A percentile compares a stretch with the other conserved stretches of the same genome.
Conservation (phyloP, 331 rosid species). For the Erythrophleum ivorense region DNA sequence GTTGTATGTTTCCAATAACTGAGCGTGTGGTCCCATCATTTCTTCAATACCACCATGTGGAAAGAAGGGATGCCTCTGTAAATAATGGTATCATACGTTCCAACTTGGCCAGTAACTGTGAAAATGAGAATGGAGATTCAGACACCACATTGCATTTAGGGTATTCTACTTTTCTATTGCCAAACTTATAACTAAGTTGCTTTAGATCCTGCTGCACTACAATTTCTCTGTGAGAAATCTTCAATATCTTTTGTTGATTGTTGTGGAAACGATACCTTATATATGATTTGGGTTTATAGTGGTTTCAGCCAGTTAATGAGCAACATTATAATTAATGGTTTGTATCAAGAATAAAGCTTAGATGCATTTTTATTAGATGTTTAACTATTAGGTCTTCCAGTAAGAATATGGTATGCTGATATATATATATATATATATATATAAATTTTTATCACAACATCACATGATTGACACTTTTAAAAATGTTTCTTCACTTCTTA, state of each 20-base stretch:
- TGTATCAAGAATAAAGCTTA: not conserved
- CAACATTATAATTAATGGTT: not conserved
- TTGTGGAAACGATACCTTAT: not conserved
- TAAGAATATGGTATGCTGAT: no score
- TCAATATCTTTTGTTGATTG: not conserved
- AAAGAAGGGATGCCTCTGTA: conserved; percentile 40
- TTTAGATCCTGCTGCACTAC: not conserved
- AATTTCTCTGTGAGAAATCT: not conserved
- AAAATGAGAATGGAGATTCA: conserved; percentile 63
- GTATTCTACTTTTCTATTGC: conserved; percentile 39
- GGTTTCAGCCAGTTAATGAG: not conserved
- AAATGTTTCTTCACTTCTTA: no score
- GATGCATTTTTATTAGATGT: not conserved
- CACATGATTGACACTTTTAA: no score
- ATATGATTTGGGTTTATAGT: not conserved
- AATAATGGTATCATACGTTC: conserved; percentile 41
- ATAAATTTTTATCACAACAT: no score
- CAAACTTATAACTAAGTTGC: not conserved
- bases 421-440: no score
- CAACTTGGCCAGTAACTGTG: conserved; percentile 44
- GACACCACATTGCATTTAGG: conserved; percentile 80
- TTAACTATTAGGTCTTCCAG: no score
- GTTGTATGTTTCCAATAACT: conserved; percentile 56
- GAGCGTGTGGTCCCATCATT: conserved; percentile 55
- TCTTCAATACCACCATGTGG: conserved; percentile 51